Conservation (phyloP, 139 green algal genomes). For the Chlamydomonas sp. region DNA sequence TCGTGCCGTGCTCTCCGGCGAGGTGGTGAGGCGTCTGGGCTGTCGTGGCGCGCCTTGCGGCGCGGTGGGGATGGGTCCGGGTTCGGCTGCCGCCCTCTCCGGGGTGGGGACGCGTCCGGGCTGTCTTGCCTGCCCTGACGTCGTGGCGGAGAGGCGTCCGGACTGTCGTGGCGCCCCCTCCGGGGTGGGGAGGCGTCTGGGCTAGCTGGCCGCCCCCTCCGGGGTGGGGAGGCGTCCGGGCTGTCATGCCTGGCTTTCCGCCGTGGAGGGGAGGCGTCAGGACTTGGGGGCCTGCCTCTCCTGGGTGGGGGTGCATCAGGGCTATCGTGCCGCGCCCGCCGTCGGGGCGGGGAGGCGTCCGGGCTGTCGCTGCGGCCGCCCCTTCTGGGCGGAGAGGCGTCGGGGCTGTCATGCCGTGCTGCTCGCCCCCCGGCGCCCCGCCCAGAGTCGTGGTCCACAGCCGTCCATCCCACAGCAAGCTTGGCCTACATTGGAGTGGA, state of each 20-base stretch:
- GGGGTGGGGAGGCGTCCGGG: slow-evolving; percentile 49
- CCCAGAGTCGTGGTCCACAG: background rate
- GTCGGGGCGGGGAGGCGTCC: slow-evolving; percentile 48
- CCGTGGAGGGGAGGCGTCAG: slow-evolving; percentile 29
- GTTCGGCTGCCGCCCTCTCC: background rate
- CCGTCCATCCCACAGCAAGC: background rate
- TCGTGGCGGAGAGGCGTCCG: slow-evolving; percentile 30
- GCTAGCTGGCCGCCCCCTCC: background rate
- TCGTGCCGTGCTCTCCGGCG: slow-evolving; percentile 19
- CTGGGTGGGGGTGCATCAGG: slow-evolving; percentile 23
- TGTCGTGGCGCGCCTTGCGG: slow-evolving; percentile 36
- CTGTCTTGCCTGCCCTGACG: slow-evolving; percentile 22
- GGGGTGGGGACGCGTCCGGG: slow-evolving; percentile 48
- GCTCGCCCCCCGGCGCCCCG: background rate
- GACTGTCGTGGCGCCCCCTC: slow-evolving; percentile 38
- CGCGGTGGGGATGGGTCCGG: slow-evolving; percentile 32
- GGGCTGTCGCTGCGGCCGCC: slow-evolving; percentile 36
- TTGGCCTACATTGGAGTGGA: too few species aligned
- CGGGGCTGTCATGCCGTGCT: slow-evolving; percentile 42
- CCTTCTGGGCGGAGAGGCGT: slow-evolving; percentile 47
- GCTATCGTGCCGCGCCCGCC: background rate
- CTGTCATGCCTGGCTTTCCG: slow-evolving; percentile 38
- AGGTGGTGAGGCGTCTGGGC: slow-evolving; percentile 31
- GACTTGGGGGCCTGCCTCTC: slow-evolving; percentile 38
- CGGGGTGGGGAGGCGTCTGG: slow-evolving; percentile 30